Percentiles rank a stretch among this genome's conserved stretches.
These are phyloP conservation scores for Nectriaceae sp. DNA, from an alignment of 2,329 filamentous ascomycete genomes.

Conservation along the genomic window DNA sequence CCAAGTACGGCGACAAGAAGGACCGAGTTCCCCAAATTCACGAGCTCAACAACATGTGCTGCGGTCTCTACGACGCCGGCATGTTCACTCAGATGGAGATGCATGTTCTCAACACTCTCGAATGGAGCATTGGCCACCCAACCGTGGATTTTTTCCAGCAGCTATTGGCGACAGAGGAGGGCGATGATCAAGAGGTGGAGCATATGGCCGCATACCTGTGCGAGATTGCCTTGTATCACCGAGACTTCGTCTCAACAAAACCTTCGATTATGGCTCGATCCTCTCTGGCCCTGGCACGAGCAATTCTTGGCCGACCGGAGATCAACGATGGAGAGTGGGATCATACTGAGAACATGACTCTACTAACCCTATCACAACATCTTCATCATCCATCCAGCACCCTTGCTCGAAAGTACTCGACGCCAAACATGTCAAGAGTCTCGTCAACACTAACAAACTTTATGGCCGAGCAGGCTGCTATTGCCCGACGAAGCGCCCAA, in stretches of 20 bases:
- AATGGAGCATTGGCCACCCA: conserved; percentile 94
- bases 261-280: conserved; percentile 90
- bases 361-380: conserved; percentile 60
- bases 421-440: conserved; percentile 53
- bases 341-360: conserved; percentile 67
- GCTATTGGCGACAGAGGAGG: conserved; percentile 79
- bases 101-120: conserved; percentile 96
- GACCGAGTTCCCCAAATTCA: conserved; percentile 96
- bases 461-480: conserved; percentile 59
- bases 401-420: conserved; percentile 61
- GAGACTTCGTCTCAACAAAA: conserved; percentile 91
- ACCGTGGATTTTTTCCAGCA: conserved; percentile 95
- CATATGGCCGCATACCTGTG: conserved; percentile 93
- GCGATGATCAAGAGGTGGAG: conserved; percentile 81
- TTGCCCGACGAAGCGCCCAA: conserved; percentile 48
- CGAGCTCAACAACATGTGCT: conserved; percentile 99
- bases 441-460: conserved; percentile 60
- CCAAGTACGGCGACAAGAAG: conserved; percentile 99
- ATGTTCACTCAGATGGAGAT: conserved; percentile 99
- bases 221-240: conserved; percentile 94
- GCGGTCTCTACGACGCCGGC: conserved; percentile 94
- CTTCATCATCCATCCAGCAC: conserved; percentile 60
- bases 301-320: conserved; percentile 80
- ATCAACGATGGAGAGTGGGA: conserved; percentile 77
- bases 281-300: conserved; percentile 81